phyloP scores from a whole-genome alignment of 2,329 filamentous ascomycete genomes.

The Diatrype stigma region DNA sequence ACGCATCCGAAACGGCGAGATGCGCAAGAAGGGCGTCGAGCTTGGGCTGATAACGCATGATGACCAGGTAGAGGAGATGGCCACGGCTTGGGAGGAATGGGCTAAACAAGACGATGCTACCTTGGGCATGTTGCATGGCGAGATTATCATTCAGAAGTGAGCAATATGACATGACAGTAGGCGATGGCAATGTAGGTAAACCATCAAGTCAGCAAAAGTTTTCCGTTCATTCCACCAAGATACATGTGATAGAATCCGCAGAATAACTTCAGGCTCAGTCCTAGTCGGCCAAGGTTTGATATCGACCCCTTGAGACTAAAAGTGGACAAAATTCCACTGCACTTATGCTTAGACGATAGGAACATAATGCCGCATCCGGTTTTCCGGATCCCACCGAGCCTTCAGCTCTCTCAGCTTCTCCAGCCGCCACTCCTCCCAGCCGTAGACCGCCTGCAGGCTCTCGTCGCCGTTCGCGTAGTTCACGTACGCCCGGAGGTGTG shows the following conservation, averaged over 20 bases:
- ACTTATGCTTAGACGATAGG: neutral
- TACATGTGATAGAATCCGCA: too few relatives aligned
- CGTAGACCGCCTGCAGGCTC: slow-evolving; percentile 10
- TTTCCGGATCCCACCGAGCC: slow-evolving; percentile 2
- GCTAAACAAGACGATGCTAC: slow-evolving; percentile 17
- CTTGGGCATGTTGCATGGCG: slow-evolving; percentile 21
- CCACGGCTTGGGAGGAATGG: slow-evolving; percentile 22
- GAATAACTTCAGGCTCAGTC: too few relatives aligned
- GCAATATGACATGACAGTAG: too few relatives aligned
- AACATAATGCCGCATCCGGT: neutral
- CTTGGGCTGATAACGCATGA: slow-evolving; percentile 12
- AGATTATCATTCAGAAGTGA: slow-evolving; percentile 22
- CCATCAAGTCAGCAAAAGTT: too few relatives aligned
- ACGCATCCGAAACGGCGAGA: slow-evolving; percentile 14
- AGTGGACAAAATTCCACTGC: too few relatives aligned
- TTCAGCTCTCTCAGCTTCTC: slow-evolving; percentile 13
- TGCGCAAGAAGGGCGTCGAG: slow-evolving; percentile 16
- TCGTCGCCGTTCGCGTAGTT: slow-evolving; percentile 18
- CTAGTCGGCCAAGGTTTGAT: too few relatives aligned
- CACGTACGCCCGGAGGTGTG: slow-evolving; percentile 13
- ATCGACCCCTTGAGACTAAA: too few relatives aligned
- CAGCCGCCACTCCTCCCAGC: slow-evolving; percentile 15
- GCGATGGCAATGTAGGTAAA: too few relatives aligned
- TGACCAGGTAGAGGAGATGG: slow-evolving; percentile 22
- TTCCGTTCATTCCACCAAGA: too few relatives aligned